A percentile compares a stretch with the other conserved stretches of the same genome.
phyloP scores from a whole-genome alignment of 2,329 filamentous ascomycete genomes.

The Xylogone sp. region DNA sequence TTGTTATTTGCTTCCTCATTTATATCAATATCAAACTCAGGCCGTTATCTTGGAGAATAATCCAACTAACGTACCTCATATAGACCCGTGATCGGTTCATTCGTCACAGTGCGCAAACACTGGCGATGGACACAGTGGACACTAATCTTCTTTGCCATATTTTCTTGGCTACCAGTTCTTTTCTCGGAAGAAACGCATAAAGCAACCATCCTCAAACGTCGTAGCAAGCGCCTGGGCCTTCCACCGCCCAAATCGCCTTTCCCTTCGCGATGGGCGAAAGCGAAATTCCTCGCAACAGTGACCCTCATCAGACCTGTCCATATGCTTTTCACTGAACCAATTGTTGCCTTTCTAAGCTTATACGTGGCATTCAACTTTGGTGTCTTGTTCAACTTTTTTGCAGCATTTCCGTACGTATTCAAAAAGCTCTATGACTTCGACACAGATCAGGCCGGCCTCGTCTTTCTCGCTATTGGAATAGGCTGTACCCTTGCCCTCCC shows the following conservation, averaged over 20 bases:
- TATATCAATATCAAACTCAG: too few species aligned
- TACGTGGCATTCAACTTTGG: constrained; percentile 34
- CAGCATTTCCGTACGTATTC: constrained; percentile 37
- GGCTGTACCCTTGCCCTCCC: constrained; percentile 39
- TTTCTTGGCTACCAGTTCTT: constrained; percentile 39
- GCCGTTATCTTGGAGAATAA: too few species aligned
- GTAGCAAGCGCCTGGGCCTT: constrained; percentile 34
- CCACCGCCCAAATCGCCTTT: constrained; percentile 35
- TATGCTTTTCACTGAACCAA: constrained; percentile 33
- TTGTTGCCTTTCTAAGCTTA: constrained; percentile 30
- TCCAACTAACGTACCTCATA: not conserved
- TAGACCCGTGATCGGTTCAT: constrained; percentile 40
- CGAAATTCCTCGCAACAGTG: constrained; percentile 31
- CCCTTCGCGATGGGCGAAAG: constrained; percentile 38
- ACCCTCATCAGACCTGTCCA: constrained; percentile 33
- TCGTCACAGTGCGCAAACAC: constrained; percentile 38
- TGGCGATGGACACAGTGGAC: constrained; percentile 55
- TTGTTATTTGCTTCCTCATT: too few species aligned
- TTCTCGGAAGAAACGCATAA: constrained; percentile 37
- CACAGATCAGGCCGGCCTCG: constrained; percentile 30
- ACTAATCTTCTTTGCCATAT: constrained; percentile 43
- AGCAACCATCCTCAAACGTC: constrained; percentile 21
- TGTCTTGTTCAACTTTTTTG: constrained; percentile 35
- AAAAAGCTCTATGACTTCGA: constrained; percentile 31
- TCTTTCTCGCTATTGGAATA: constrained; percentile 34